phyloP scores from a whole-genome alignment of 441 rosid genomes.

The Raphanus hybrid region DNA sequence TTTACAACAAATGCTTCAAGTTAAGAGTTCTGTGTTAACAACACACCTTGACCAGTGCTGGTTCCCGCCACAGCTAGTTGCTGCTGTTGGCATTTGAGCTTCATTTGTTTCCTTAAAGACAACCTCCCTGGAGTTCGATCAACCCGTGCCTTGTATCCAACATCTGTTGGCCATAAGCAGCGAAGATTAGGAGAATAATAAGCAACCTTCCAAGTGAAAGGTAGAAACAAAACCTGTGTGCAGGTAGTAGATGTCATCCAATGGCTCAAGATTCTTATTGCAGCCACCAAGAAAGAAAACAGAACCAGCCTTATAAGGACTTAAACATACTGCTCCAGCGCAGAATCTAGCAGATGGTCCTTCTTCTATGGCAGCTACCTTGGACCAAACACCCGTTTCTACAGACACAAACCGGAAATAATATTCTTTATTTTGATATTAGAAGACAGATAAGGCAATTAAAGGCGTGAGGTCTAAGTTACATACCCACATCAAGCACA shows the following conservation, averaged over 20 bases:
- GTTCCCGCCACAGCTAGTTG: slow-evolving; percentile 56
- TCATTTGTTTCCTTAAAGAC: slow-evolving; percentile 84
- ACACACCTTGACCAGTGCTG: slow-evolving; percentile 50
- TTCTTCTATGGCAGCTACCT: slow-evolving; percentile 57
- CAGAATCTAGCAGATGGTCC: slow-evolving; percentile 92
- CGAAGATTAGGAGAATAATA: slow-evolving; percentile 10
- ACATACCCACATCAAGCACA: slow-evolving; percentile 86
- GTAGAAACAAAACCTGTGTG: slow-evolving; percentile 61
- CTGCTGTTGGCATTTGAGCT: slow-evolving; percentile 83
- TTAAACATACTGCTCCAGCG: slow-evolving; percentile 74
- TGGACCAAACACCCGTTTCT: slow-evolving; percentile 84
- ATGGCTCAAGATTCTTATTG: slow-evolving; percentile 83
- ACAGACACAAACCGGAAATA: slow-evolving; percentile 27
- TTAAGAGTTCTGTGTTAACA: background rate
- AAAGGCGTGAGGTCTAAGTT: slow-evolving; percentile 5
- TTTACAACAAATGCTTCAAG: background rate
- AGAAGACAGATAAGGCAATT: background rate
- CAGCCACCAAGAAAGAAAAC: slow-evolving; percentile 88
- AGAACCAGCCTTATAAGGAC: slow-evolving; percentile 68
- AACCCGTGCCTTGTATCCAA: slow-evolving; percentile 43
- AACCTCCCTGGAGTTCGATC: slow-evolving; percentile 62
- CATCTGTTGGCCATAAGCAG: slow-evolving; percentile 49
- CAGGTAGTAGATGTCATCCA: slow-evolving; percentile 83
- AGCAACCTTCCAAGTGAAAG: slow-evolving; percentile 25
- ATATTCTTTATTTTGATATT: background rate